A percentile compares a stretch with the other conserved stretches of the same genome.
These are phyloP conservation scores for Fennellomyces sp. DNA, from an alignment of 371 early-diverging fungal species.

Conservation along the genomic window DNA sequence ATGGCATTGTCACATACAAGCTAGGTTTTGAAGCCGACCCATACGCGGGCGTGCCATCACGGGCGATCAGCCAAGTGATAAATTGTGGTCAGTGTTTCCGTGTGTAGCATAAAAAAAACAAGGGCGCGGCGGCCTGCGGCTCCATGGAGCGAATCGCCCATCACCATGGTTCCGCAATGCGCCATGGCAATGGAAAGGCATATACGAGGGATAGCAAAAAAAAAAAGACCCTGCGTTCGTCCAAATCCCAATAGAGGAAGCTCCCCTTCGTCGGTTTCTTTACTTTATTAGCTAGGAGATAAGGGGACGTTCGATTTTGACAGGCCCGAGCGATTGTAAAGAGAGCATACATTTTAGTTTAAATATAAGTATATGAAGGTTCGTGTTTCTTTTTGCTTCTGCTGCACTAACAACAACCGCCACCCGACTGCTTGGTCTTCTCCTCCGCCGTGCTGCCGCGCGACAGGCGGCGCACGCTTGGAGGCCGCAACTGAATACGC, in stretches of 20 bases:
- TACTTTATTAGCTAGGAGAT: neutral
- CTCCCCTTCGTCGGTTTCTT: too few species aligned
- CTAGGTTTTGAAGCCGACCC: neutral
- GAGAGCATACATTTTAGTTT: neutral
- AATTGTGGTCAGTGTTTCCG: neutral
- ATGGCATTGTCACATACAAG: too few species aligned
- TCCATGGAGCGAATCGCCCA: too few species aligned
- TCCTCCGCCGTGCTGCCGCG: conserved; percentile 21
- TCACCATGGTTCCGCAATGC: too few species aligned
- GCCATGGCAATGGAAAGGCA: neutral
- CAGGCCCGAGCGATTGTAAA: neutral
- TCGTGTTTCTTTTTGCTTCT: conserved; percentile 10
- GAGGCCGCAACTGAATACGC: conserved; percentile 51
- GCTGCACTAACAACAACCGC: conserved; percentile 12
- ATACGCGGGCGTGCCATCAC: too few species aligned
- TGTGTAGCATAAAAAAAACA: neutral
- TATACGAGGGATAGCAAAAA: neutral
- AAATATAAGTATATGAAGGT: neutral
- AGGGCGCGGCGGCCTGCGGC: too few species aligned
- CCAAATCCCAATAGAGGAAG: too few species aligned
- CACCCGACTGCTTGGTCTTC: conserved; percentile 14
- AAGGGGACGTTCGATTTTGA: neutral
- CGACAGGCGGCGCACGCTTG: conserved; percentile 37
- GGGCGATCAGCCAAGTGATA: too few species aligned
- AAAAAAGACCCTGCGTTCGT: too few species aligned